Evolutionary conservation across 495 filamentous ascomycete genomes (phyloP).

Genomic region (Thermochaetoides thermophila): DNA sequence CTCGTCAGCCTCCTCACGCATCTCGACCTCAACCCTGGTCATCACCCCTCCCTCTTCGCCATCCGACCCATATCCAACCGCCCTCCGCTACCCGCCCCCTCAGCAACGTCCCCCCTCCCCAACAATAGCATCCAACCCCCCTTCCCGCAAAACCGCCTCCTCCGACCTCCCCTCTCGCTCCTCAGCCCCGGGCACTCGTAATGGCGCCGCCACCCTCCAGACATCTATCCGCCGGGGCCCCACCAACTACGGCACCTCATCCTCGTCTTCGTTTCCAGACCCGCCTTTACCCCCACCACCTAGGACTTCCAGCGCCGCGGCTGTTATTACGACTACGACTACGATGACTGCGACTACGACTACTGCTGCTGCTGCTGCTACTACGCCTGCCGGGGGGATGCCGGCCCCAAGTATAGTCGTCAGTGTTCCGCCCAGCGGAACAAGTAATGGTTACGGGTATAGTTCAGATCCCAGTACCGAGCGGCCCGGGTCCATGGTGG

Average conservation of each 20-base stretch:
- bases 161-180: background rate
- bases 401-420: too few species aligned
- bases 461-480: too few species aligned
- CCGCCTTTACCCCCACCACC: background rate
- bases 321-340: background rate
- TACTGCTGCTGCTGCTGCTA: too few species aligned
- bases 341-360: too few species aligned
- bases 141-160: background rate
- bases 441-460: too few species aligned
- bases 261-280: too few species aligned
- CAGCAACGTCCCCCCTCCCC: background rate
- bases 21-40: conserved; percentile 2
- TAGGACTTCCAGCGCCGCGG: background rate
- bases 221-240: background rate
- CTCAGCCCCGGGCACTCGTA: background rate
- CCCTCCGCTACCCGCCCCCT: background rate
- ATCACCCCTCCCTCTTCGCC: conserved; percentile 9
- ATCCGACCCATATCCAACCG: background rate
- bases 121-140: conserved; percentile 1
- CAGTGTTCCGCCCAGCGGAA: too few species aligned
- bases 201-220: background rate
- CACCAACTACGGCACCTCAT: background rate
- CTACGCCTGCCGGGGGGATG: too few species aligned
- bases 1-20: background rate
- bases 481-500: too few species aligned